These are phyloP conservation scores for Huntiella abstrusa DNA, from an alignment of 2,329 filamentous ascomycete species.

Conservation along the genomic window DNA sequence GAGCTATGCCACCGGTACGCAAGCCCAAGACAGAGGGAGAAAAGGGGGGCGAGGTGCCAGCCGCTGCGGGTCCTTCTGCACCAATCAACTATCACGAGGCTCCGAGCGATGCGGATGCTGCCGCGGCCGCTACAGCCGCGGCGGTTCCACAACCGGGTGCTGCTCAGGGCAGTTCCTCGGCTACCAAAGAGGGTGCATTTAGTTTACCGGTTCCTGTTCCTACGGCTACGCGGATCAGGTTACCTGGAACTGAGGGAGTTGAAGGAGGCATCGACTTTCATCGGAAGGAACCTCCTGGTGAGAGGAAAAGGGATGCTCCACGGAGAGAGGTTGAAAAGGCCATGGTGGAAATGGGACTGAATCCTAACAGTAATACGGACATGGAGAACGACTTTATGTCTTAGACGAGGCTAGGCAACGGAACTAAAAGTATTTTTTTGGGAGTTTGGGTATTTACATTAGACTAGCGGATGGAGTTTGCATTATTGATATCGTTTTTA, in stretches of 20 bases:
- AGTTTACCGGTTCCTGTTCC: neutral
- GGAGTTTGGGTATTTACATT: no score
- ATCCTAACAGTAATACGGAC: conserved; percentile 10
- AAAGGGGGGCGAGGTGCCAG: no score
- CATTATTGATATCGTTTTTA: neutral
- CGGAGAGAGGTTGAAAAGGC: conserved; percentile 10
- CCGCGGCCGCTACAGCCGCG: conserved; percentile 16
- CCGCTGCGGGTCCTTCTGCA: neutral
- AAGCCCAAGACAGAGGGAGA: no score
- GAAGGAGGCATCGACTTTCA: conserved; percentile 27
- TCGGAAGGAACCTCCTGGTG: conserved; percentile 14
- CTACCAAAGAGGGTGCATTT: neutral
- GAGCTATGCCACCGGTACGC: neutral
- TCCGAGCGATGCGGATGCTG: no score
- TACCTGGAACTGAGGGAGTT: conserved; percentile 40
- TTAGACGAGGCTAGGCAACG: neutral
- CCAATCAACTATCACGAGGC: no score
- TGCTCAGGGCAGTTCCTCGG: conserved; percentile 21
- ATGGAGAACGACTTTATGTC: conserved; percentile 13
- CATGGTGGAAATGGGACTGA: conserved; percentile 6
- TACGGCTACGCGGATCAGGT: conserved; percentile 19
- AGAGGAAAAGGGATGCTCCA: conserved; percentile 9
- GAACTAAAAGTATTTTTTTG: no score
- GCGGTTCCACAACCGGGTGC: conserved; percentile 19
- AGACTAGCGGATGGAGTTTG: neutral